Percentiles rank a stretch among this genome's conserved stretches.
Conservation (phyloP, 1,284 basidiomycete genomes). For the Rhodotorula sp. region DNA sequence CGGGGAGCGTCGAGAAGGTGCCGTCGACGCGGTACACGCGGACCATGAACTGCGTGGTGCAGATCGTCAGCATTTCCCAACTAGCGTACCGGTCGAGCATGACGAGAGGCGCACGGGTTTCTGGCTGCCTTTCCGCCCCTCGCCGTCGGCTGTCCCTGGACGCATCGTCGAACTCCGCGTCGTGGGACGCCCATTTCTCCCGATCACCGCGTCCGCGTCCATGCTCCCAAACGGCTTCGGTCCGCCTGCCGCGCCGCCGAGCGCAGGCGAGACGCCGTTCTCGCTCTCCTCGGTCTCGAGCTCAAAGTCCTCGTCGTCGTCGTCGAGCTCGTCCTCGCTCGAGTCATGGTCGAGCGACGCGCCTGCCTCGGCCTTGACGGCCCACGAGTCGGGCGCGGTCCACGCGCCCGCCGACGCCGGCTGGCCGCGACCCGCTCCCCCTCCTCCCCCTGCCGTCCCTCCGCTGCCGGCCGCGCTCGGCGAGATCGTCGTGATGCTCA, state of each 20-base stretch:
- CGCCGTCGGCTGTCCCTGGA: conserved; percentile 41
- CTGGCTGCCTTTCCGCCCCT: conserved; percentile 26
- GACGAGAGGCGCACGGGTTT: conserved; percentile 38
- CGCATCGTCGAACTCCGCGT: conserved; percentile 29
- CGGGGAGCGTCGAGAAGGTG: conserved; percentile 44
- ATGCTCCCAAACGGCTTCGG: conserved; percentile 29
- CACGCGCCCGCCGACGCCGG: conserved; percentile 47
- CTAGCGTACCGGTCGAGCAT: background rate
- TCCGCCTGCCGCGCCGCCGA: conserved; percentile 5
- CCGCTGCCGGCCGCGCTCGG: background rate
- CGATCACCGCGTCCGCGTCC: background rate
- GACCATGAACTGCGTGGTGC: conserved; percentile 40
- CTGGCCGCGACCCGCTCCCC: background rate
- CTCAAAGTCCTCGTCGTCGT: conserved; percentile 48
- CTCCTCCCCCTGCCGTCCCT: background rate
- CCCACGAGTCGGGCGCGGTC: conserved; percentile 59
- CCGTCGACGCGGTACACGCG: conserved; percentile 44
- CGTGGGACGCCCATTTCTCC: conserved; percentile 17
- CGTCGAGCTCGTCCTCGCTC: conserved; percentile 47
- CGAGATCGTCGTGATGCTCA: conserved; percentile 6
- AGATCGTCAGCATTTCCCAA: background rate
- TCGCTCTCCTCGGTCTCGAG: conserved; percentile 40
- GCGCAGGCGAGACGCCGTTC: conserved; percentile 10
- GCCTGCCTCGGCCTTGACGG: conserved; percentile 56
- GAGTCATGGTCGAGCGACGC: conserved; percentile 47